Evolutionary conservation across 495 filamentous ascomycete species (phyloP).

Genomic region (Aspergillus bertholletiae): DNA sequence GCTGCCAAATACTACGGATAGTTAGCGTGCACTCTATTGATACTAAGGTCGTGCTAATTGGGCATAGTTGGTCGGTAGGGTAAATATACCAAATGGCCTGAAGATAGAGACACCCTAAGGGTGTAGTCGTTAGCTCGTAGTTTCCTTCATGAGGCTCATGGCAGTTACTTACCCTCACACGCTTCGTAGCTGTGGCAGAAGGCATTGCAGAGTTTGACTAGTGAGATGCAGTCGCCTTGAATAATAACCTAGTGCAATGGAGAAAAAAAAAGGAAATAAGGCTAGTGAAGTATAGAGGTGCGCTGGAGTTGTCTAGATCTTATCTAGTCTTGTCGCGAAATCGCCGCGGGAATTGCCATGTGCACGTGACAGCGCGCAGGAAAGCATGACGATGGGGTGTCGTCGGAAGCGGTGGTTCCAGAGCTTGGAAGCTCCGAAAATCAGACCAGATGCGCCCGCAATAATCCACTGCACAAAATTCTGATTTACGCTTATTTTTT

Average conservation of each 20-base stretch:
- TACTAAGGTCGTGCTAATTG: neutral
- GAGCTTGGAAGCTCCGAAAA: constrained; percentile 5
- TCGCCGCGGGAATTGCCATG: neutral
- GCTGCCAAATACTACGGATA: constrained; percentile 64
- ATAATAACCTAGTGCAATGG: no score
- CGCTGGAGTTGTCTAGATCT: neutral
- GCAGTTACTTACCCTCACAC: constrained; percentile 47
- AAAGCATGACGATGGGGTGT: constrained; percentile 15
- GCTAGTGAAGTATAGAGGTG: neutral
- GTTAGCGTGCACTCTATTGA: constrained; percentile 4
- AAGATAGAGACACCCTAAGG: constrained; percentile 65
- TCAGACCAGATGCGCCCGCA: neutral
- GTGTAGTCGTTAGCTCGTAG: neutral
- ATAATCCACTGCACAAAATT: neutral
- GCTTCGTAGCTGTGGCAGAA: constrained; percentile 52
- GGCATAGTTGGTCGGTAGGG: neutral
- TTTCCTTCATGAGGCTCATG: constrained; percentile 7
- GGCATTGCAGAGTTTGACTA: constrained; percentile 43
- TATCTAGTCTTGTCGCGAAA: neutral
- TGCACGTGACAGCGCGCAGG: constrained; percentile 11
- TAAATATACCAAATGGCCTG: constrained; percentile 61
- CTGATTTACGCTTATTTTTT: neutral
- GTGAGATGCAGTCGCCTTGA: no score
- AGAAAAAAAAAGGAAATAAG: neutral
- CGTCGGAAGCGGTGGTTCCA: constrained; percentile 6